A percentile compares a stretch with the other conserved stretches of the same genome.
Evolutionary conservation across 345 rosid genomes (phyloP).

Genomic region (Citrus trifoliata): DNA sequence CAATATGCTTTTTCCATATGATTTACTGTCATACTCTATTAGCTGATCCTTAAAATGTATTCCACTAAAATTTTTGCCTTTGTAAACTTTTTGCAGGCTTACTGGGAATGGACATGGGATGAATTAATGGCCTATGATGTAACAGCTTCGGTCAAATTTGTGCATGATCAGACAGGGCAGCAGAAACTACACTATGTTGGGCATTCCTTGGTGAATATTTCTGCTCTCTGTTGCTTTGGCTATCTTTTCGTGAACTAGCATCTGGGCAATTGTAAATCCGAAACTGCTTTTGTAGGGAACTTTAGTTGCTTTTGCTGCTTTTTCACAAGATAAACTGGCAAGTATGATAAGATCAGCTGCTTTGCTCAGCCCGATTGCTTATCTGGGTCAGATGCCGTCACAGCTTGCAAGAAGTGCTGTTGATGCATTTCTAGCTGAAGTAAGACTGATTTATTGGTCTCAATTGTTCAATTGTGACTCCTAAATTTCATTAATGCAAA

Average conservation of each 20-base stretch:
- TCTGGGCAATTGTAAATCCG: background rate
- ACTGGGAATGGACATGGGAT: constrained; percentile 71
- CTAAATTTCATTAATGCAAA: background rate
- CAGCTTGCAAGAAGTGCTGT: constrained; percentile 33
- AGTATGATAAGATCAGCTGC: constrained; percentile 52
- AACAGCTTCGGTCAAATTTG: constrained; percentile 42
- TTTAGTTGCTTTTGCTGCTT: constrained; percentile 47
- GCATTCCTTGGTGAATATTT: constrained; percentile 41
- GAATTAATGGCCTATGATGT: constrained; percentile 48
- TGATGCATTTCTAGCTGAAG: constrained; percentile 39
- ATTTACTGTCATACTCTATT: background rate
- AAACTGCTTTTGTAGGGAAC: constrained; percentile 41
- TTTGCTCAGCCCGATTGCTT: constrained; percentile 52
- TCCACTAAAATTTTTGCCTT: background rate
- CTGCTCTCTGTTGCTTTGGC: background rate
- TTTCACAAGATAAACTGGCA: constrained; percentile 36
- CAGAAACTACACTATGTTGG: constrained; percentile 45
- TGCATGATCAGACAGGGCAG: constrained; percentile 36
- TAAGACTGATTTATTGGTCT: constrained; percentile 5
- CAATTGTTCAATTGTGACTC: background rate
- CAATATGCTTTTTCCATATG: background rate
- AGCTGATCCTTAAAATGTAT: too few species aligned
- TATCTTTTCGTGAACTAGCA: too few species aligned
- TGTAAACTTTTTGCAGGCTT: constrained; percentile 30
- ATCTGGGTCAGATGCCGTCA: constrained; percentile 36